A percentile compares a stretch with the other conserved stretches of the same genome.
Evolutionary conservation across 192 early-diverging fungal species (phyloP).

Genomic region (Spizellomyces punctatus): DNA sequence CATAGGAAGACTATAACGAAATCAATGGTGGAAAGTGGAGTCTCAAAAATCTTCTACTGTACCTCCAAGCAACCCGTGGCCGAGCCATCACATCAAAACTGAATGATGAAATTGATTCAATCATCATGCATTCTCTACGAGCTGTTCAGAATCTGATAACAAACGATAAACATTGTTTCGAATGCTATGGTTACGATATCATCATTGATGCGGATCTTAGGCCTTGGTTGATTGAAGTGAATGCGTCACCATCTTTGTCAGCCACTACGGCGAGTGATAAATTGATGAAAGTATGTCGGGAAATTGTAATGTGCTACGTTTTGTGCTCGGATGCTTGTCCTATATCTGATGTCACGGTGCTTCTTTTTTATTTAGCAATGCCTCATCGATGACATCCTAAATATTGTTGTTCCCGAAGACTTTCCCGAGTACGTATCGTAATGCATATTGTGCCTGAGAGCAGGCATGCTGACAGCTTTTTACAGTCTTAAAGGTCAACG

Average conservation of each 20-base stretch:
- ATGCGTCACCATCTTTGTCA: slow-evolving; percentile 53
- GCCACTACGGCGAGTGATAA: slow-evolving; percentile 56
- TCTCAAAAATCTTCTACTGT: slow-evolving; percentile 52
- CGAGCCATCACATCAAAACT: slow-evolving; percentile 39
- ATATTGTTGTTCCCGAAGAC: slow-evolving; percentile 57
- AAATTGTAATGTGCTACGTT: neutral
- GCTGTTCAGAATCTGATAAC: slow-evolving; percentile 55
- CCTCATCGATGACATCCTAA: slow-evolving; percentile 58
- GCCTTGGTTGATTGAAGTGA: slow-evolving; percentile 65
- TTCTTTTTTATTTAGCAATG: slow-evolving; percentile 39
- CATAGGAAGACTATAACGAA: slow-evolving; percentile 62
- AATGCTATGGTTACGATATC: slow-evolving; percentile 64
- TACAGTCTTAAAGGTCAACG: slow-evolving; percentile 9
- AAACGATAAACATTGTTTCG: slow-evolving; percentile 58
- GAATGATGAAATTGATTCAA: slow-evolving; percentile 56
- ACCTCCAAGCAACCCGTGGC: slow-evolving; percentile 51
- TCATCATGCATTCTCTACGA: slow-evolving; percentile 54
- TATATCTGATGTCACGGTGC: neutral
- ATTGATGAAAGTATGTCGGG: slow-evolving; percentile 48
- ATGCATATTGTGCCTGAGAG: too few species aligned
- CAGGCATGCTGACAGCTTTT: neutral
- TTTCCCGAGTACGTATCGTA: slow-evolving; percentile 50
- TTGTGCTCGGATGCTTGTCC: neutral
- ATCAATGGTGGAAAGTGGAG: slow-evolving; percentile 60
- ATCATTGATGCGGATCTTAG: slow-evolving; percentile 53